Evolutionary conservation across 2,329 filamentous ascomycete species (phyloP).

Genomic region (Claviceps sp.): DNA sequence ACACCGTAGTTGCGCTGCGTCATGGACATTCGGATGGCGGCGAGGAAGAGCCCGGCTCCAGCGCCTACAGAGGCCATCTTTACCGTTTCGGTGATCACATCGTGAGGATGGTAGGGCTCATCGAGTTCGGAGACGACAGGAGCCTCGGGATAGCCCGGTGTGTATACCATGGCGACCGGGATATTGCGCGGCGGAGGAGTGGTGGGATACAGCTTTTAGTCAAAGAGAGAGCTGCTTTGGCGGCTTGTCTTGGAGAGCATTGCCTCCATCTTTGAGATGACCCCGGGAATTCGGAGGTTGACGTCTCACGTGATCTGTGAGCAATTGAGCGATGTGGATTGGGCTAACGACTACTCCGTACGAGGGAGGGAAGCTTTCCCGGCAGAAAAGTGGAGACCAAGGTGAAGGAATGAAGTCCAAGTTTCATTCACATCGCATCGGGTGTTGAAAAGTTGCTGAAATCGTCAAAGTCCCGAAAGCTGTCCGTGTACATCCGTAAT

Average conservation of each 20-base stretch:
- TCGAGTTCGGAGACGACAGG: constrained; percentile 9
- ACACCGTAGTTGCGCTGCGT: constrained; percentile 69
- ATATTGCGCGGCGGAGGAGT: neutral
- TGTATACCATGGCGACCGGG: constrained; percentile 21
- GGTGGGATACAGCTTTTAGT: neutral
- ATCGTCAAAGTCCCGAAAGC: neutral
- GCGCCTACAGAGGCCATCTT: constrained; percentile 53
- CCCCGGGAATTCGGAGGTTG: neutral
- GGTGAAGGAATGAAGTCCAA: neutral
- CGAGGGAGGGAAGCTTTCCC: neutral
- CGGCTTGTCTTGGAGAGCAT: neutral
- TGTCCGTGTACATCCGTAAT: neutral
- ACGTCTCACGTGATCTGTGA: constrained; percentile 22
- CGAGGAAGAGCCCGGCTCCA: constrained; percentile 54
- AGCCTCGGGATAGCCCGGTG: constrained; percentile 14
- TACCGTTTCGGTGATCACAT: constrained; percentile 56
- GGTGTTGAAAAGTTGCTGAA: neutral
- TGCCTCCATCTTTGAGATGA: neutral
- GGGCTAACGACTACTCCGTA: constrained; percentile 12
- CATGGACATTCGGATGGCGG: constrained; percentile 77
- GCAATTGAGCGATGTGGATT: constrained; percentile 22
- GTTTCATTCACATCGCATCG: neutral
- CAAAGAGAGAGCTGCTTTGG: neutral
- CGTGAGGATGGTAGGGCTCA: constrained; percentile 51
- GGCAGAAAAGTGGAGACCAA: neutral